phyloP scores from a whole-genome alignment of 148 eudicot genomes.

The Talinum fruticosum region DNA sequence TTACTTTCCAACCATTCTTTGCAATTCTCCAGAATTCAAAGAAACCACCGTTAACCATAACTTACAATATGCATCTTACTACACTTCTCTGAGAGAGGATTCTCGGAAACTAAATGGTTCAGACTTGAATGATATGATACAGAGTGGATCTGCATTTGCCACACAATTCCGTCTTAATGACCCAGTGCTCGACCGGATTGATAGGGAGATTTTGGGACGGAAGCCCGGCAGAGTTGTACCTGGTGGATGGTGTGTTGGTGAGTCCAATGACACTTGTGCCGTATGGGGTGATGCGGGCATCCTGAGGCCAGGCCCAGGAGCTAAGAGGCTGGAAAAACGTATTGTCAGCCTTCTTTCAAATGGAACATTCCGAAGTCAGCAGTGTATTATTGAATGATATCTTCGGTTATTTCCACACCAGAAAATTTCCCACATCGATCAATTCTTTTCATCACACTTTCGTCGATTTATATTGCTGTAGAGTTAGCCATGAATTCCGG shows the following conservation, averaged over 20 bases:
- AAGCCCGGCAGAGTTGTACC: constrained; percentile 58
- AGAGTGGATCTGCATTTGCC: constrained; percentile 76
- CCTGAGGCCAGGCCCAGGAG: constrained; percentile 79
- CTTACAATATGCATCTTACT: constrained; percentile 51
- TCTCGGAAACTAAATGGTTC: constrained; percentile 47
- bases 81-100: constrained; percentile 31
- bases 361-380: constrained; percentile 44
- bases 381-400: constrained; percentile 50
- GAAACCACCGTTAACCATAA: constrained; percentile 63
- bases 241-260: constrained; percentile 96
- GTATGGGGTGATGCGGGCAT: constrained; percentile 87
- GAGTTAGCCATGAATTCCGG: neutral
- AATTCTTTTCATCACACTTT: constrained; percentile 1
- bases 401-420: neutral
- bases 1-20: constrained; percentile 80
- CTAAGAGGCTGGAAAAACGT: constrained; percentile 58
- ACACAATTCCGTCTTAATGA: constrained; percentile 55
- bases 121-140: constrained; percentile 41
- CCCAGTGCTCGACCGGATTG: constrained; percentile 76
- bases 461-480: constrained; percentile 1
- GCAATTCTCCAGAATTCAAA: constrained; percentile 68
- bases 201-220: constrained; percentile 54
- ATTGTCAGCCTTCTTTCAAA: constrained; percentile 48
- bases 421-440: neutral
- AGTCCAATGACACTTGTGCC: constrained; percentile 44